A percentile compares a stretch with the other conserved stretches of the same genome.
These are phyloP conservation scores for Vitis riparia DNA, from an alignment of 164 flowering plant species.

Conservation along the genomic window DNA sequence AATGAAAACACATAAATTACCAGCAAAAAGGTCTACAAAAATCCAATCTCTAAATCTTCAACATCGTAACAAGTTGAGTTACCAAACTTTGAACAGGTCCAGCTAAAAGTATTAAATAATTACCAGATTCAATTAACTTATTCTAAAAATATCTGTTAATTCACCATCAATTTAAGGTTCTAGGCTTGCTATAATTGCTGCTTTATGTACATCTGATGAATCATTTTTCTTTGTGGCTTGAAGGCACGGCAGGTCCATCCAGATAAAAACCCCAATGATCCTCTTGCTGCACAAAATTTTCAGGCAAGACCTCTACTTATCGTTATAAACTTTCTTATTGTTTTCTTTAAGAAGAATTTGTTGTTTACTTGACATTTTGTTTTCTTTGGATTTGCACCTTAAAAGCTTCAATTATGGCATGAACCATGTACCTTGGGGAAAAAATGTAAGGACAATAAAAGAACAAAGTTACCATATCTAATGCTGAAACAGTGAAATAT, in stretches of 20 bases:
- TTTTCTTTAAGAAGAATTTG: background rate
- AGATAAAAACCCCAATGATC: constrained; percentile 58
- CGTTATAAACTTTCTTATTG: background rate
- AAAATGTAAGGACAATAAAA: too few relatives aligned
- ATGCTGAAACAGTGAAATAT: too few relatives aligned
- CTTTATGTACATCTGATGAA: background rate
- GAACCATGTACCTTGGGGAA: too few relatives aligned
- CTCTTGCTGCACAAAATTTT: constrained; percentile 52
- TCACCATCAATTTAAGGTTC: background rate
- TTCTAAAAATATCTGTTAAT: too few relatives aligned
- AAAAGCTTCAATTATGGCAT: background rate
- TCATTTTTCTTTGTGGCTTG: constrained; percentile 11
- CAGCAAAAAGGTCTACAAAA: too few relatives aligned
- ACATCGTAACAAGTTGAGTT: too few relatives aligned
- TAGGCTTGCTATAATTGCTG: background rate
- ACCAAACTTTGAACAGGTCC: too few relatives aligned
- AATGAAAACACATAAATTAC: too few relatives aligned
- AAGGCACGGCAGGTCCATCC: constrained; percentile 60
- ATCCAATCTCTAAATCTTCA: too few relatives aligned
- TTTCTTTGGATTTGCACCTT: background rate
- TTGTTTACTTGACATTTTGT: background rate
- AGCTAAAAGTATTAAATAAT: too few relatives aligned
- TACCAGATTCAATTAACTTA: too few relatives aligned
- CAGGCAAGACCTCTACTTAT: constrained; percentile 27
- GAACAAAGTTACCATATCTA: too few relatives aligned